Percentiles rank a stretch among this genome's conserved stretches.
These are phyloP conservation scores for Oryza meyeriana DNA, from an alignment of 176 grass and related monocot species.

Conservation along the genomic window DNA sequence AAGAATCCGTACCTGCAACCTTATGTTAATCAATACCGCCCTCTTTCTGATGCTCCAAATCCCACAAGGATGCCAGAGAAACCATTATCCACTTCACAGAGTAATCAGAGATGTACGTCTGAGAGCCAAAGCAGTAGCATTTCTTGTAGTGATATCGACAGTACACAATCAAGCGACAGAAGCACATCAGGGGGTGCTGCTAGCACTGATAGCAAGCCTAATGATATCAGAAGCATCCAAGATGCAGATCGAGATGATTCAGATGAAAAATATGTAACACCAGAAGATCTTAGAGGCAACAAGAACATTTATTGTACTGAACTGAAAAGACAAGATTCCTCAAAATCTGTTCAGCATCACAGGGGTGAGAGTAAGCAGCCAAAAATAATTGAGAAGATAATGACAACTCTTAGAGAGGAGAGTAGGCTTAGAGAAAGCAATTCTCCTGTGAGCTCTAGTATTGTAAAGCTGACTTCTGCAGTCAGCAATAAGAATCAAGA, in stretches of 20 bases:
- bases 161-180: constrained; percentile 58
- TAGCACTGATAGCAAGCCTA: constrained; percentile 42
- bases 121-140: constrained; percentile 83
- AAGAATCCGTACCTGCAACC: constrained; percentile 80
- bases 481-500: constrained; percentile 38
- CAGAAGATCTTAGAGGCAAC: constrained; percentile 46
- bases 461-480: constrained; percentile 38
- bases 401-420: constrained; percentile 73
- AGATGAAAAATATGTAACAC: constrained; percentile 21
- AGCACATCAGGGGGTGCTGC: constrained; percentile 44
- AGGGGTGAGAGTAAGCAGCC: constrained; percentile 66
- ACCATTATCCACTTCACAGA: constrained; percentile 35
- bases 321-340: constrained; percentile 60
- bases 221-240: constrained; percentile 26
- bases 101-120: constrained; percentile 59
- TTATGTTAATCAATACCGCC: constrained; percentile 67
- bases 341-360: constrained; percentile 50
- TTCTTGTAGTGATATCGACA: constrained; percentile 81
- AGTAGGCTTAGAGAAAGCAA: constrained; percentile 61
- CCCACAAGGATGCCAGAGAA: constrained; percentile 45
- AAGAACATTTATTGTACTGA: constrained; percentile 31
- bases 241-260: constrained; percentile 23
- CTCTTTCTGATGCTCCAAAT: constrained; percentile 46
- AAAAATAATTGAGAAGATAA: constrained; percentile 80
- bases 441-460: constrained; percentile 55